Percentiles rank a stretch among this genome's conserved stretches.
Conservation (phyloP, 129 eudicot species). For the Lactuca sativa region DNA sequence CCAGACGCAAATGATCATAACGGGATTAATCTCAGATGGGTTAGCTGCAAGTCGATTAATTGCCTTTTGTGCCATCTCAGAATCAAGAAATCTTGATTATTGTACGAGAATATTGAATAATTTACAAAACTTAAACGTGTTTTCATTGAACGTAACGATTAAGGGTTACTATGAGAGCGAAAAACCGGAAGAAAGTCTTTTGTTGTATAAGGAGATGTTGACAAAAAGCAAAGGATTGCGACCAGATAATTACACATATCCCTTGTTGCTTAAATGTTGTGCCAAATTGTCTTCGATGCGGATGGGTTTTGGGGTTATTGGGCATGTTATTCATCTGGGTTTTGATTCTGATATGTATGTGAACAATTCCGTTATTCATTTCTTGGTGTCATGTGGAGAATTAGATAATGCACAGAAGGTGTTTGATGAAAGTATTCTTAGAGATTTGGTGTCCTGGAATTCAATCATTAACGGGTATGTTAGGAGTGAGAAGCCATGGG, state of each 20-base stretch:
- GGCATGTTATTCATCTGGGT: slow-evolving; percentile 56
- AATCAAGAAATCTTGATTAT: slow-evolving; percentile 38
- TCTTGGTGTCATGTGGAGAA: slow-evolving; percentile 57
- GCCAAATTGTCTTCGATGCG: slow-evolving; percentile 31
- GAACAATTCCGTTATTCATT: slow-evolving; percentile 58
- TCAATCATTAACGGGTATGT: slow-evolving; percentile 57
- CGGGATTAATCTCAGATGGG: slow-evolving; percentile 53
- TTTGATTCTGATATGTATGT: slow-evolving; percentile 50
- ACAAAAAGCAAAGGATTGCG: slow-evolving; percentile 17
- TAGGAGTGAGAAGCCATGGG: slow-evolving; percentile 39
- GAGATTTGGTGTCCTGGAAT: slow-evolving; percentile 72
- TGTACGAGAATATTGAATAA: slow-evolving; percentile 34
- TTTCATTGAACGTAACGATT: slow-evolving; percentile 66
- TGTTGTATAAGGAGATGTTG: slow-evolving; percentile 60
- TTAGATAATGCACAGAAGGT: slow-evolving; percentile 48
- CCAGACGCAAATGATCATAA: slow-evolving; percentile 59
- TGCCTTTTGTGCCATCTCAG: slow-evolving; percentile 70
- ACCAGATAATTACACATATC: slow-evolving; percentile 72
- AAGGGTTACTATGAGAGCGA: slow-evolving; percentile 45
- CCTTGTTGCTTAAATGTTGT: slow-evolving; percentile 65
- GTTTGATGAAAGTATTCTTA: slow-evolving; percentile 54
- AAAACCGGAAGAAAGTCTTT: slow-evolving; percentile 39
- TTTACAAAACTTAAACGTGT: slow-evolving; percentile 37
- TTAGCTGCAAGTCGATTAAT: slow-evolving; percentile 72
- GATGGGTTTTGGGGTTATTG: slow-evolving; percentile 49